Base-by-base conservation (phyloP, 192 early-diverging fungal genomes). In the Entomortierella parvispora region DNA sequence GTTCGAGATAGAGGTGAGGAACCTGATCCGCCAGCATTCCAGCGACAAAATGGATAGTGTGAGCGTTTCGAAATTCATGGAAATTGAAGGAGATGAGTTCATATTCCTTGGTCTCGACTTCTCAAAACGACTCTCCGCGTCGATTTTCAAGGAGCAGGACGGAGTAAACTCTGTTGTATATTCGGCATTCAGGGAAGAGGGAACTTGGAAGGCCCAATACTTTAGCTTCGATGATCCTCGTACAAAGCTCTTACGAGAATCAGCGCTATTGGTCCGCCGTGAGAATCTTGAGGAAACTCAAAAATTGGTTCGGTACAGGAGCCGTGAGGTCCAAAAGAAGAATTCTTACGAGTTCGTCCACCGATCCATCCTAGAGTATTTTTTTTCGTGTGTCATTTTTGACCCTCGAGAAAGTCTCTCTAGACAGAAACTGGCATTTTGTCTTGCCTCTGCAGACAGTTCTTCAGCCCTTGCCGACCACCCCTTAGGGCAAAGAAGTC, bases 121-220 rank as follows among this genome's bases (percentile, higher is more conserved):
- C 23, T 25, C n/a, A 6, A 51, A 25, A 25, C 22, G 26, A 25
- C 49, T 51, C 3, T 18, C 49, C 2, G 4, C 10, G 20, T 18
- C 49, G 25, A 51, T 51, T 4, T 51, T 51, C 25, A n/a, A 25
- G 49, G 49, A 51, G 25, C 49, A 51, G 10, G 49, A 25, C n/a
- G 49, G 49, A n/a, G 3, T 5, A 25, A n/a, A n/a, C 23, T 8
- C 8, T n/a, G 23, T 51, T 10, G 49, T 25, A 2, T 51, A 51
- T 25, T 51, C 49, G 6, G 22, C 6, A 5, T 2, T 12, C 6
- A n/a, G 10, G 49, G 49, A 51, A 18, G 25, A 25, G 11, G 22
- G 25, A 25, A 51, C 49, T 4, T 51, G 49, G 49, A 51, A 53
- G 14, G 28, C 28, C 12, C 51, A 15, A 28, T 33, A 1, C 31